Evolutionary conservation across 2,329 filamentous ascomycete species (phyloP), one percentile per base, ranked within the genome.

Genomic region (Fusarium secorum): DNA sequence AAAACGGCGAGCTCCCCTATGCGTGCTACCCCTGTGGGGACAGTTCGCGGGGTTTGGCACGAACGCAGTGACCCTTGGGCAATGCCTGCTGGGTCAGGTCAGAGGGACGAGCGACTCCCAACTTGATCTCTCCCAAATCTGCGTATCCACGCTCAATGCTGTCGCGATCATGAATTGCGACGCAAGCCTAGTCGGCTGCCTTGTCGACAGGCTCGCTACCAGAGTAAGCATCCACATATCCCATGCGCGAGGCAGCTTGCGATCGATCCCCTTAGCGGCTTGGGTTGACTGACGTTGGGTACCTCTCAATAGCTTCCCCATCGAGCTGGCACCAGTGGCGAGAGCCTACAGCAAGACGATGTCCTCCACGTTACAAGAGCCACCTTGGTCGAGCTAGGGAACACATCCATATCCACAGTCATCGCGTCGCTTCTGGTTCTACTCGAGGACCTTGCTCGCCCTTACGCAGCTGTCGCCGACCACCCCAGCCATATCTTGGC

Each of bases 141-240:
- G 59, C 56, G 51, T 28, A 20, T 17, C 22, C 17, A 66, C 35
- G 30, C 72, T 71, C 70, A 57, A 76, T 76, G 74, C 74, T 70
- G 64, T 62, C 60, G 70, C 66, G 68, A 70, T 51, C 44, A 90
- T 90, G 87, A 88, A 86, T 78, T 84, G 85, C 78, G 87, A 89
- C 79, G 84, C 85, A 77, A 84, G 84, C 80, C 83, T 90, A 74
- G 87, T 90, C 76, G 84, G 85, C 81, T 88, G 86, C 79, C 84
- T 90, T 74, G 87, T 90, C 77, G 87, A 89, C 79, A 87, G 88
- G 80, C 84, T 90, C 74, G 85, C 87, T 68, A 87, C 87, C 69
- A 86, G 88, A 83, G 89, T 90, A 85, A 77, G 78, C 66, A 60
- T 17, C 26, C 30, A 33, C 36, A 52, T 45, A 48, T 44, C 30